Percentiles rank a stretch among this genome's conserved stretches.
Evolutionary conservation across 2,329 filamentous ascomycete species (phyloP).

Genomic region (Xylaria sp.): DNA sequence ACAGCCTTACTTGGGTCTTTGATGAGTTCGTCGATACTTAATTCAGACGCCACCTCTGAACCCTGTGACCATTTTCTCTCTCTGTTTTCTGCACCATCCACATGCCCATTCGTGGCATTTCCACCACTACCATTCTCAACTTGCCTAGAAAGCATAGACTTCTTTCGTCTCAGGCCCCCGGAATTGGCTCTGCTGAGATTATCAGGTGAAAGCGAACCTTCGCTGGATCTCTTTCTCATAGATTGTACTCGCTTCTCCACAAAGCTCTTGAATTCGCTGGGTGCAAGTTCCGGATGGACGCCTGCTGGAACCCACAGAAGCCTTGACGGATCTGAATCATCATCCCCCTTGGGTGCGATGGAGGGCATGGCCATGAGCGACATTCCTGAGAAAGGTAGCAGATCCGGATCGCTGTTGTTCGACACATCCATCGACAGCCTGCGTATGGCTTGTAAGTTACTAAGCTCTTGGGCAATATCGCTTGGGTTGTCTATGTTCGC

Average conservation of each 20-base stretch:
- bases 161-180: conserved; percentile 72
- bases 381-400: conserved; percentile 64
- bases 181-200: conserved; percentile 48
- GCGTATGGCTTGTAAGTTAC: conserved; percentile 82
- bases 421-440: conserved; percentile 92
- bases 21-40: conserved; percentile 76
- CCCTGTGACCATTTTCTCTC: conserved; percentile 65
- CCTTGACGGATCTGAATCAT: conserved; percentile 80
- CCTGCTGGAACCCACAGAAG: conserved; percentile 94
- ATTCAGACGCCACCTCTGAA: conserved; percentile 47
- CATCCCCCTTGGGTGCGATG: conserved; percentile 63
- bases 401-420: conserved; percentile 66
- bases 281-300: conserved; percentile 89
- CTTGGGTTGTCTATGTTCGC: conserved; percentile 87
- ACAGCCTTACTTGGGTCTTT: conserved; percentile 71
- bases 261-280: conserved; percentile 94
- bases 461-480: conserved; percentile 85
- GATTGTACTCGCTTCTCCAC: conserved; percentile 88
- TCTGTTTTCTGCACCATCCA: conserved; percentile 77
- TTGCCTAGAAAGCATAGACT: conserved; percentile 91
- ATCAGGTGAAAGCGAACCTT: conserved; percentile 57
- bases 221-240: conserved; percentile 78
- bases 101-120: conserved; percentile 57
- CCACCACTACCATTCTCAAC: conserved; percentile 64
- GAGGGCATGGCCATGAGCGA: conserved; percentile 65